A percentile compares a stretch with the other conserved stretches of the same genome.
phyloP scores from a whole-genome alignment of 1,139 yeast species.

The Hyphopichia khmerensis region DNA sequence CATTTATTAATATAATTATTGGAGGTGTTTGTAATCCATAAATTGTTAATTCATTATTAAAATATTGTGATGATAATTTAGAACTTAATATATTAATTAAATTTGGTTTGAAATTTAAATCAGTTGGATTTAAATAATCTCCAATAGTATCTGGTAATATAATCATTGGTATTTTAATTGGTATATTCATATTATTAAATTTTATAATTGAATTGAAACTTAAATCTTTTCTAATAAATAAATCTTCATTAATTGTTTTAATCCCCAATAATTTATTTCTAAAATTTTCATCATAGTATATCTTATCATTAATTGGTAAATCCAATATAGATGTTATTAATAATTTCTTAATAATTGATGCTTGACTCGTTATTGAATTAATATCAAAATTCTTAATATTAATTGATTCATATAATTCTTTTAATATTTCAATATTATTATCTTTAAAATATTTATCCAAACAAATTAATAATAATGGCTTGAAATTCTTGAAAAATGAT shows the following conservation, averaged over 20 bases:
- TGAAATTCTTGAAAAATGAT: constrained; percentile 55
- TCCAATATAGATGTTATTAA: constrained; percentile 47
- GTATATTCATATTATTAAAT: constrained; percentile 43
- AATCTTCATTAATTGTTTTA: constrained; percentile 25
- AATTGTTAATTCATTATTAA: constrained; percentile 43
- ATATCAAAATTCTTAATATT: constrained; percentile 34
- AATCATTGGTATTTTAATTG: constrained; percentile 44
- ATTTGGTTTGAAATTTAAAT: constrained; percentile 42
- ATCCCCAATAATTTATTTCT: constrained; percentile 37
- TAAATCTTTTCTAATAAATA: constrained; percentile 44
- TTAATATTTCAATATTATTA: constrained; percentile 21
- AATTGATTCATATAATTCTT: constrained; percentile 31
- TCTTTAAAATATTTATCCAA: constrained; percentile 45
- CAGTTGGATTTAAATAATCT: constrained; percentile 48
- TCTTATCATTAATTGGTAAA: constrained; percentile 46
- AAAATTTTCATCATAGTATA: constrained; percentile 40
- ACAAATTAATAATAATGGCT: constrained; percentile 55
- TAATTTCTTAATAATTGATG: constrained; percentile 32
- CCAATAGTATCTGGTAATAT: constrained; percentile 43
- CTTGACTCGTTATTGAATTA: constrained; percentile 14
- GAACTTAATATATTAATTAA: constrained; percentile 39
- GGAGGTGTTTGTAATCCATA: constrained; percentile 63
- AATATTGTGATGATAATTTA: constrained; percentile 26
- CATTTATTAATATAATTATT: constrained; percentile 53
- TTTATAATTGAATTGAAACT: constrained; percentile 41